Percentiles rank a stretch among this genome's conserved stretches.
Evolutionary conservation across 441 rosid genomes (phyloP).

Genomic region (Gossypium gossypioides): DNA sequence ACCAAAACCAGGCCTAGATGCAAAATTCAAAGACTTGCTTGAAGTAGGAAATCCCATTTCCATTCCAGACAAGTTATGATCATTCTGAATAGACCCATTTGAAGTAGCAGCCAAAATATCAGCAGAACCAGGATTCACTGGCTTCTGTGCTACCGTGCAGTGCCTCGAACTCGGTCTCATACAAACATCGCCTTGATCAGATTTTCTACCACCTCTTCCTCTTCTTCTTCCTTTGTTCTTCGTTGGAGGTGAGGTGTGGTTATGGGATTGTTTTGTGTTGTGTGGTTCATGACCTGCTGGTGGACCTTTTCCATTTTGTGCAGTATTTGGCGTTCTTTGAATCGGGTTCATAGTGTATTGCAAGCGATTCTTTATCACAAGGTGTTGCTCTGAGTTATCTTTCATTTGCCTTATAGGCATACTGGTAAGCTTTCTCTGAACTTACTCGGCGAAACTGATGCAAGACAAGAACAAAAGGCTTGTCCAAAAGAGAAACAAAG

Average conservation of each 20-base stretch:
- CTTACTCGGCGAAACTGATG: constrained; percentile 11
- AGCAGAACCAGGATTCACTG: constrained; percentile 28
- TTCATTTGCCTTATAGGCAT: constrained; percentile 88
- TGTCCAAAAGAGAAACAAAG: constrained; percentile 15
- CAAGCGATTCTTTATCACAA: constrained; percentile 55
- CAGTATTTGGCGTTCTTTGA: constrained; percentile 43
- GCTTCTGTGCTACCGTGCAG: constrained; percentile 52
- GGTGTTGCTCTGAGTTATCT: constrained; percentile 63
- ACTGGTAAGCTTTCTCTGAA: constrained; percentile 11
- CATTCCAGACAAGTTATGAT: constrained; percentile 25
- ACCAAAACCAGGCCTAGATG: constrained; percentile 81
- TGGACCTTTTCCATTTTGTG: constrained; percentile 68
- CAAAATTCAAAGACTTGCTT: constrained; percentile 66
- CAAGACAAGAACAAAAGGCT: constrained; percentile 11
- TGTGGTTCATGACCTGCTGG: constrained; percentile 33
- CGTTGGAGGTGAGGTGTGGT: constrained; percentile 55
- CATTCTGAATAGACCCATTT: constrained; percentile 26
- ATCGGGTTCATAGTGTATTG: constrained; percentile 51
- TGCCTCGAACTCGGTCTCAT: constrained; percentile 92
- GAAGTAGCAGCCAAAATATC: constrained; percentile 25
- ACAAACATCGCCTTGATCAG: constrained; percentile 75
- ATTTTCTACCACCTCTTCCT: constrained; percentile 88
- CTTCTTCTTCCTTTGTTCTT: constrained; percentile 71
- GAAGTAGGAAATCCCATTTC: constrained; percentile 52
- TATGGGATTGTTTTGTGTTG: constrained; percentile 30